Base-by-base conservation (phyloP, 2,329 filamentous ascomycete species). In the Arthrocladium fulminans region DNA sequence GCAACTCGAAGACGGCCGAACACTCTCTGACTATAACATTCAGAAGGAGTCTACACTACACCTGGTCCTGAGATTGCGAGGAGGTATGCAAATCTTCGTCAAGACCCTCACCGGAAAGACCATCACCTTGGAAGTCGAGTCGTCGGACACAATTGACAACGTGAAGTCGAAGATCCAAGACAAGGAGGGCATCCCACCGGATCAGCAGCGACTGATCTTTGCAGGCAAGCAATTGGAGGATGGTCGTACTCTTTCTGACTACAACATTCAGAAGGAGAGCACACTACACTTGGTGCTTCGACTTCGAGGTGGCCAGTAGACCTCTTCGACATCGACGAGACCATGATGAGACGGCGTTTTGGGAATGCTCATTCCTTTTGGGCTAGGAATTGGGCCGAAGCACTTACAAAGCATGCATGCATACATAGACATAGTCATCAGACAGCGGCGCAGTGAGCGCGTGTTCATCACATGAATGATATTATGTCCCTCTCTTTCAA, bases 21-120 rank as follows among this genome's bases (percentile, higher is more conserved):
- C 71, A 40, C 63, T 74, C 20, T 72, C 69, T 27, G 71, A 74
- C 60, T 83, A 74, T 62, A 74, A 74, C 57, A 74, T 74, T 48
- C 72, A 74, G 63, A 79, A 79, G 73, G 79, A 81, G 69, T 77
- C 73, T 47, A 82, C 78, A 1, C 69, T 82, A 51, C 79, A 82
- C 66, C 71, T 82, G 69, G 79, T 82, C 61, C 71, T 79, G 54
- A 72, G 76, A 67, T 73, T 79, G 39, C 76, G 76, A 65, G 76
- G 74, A 54, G 73, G 73, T 48, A 87, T 86, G 83, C 77, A 89
- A 61, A 88, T 88, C 57, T 89, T 89, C 57, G 85, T 89, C 63
- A 89, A 88, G 76, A 88, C 84, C 0, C 71, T 90, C 1, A 90
- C 86, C 0, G 81, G 81, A 25, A 83, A 83, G 74, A 84, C 80